A percentile compares a stretch with the other conserved stretches of the same genome.
Evolutionary conservation across 2,329 filamentous ascomycete species (phyloP).

Genomic region (Incumbomyces lentus): DNA sequence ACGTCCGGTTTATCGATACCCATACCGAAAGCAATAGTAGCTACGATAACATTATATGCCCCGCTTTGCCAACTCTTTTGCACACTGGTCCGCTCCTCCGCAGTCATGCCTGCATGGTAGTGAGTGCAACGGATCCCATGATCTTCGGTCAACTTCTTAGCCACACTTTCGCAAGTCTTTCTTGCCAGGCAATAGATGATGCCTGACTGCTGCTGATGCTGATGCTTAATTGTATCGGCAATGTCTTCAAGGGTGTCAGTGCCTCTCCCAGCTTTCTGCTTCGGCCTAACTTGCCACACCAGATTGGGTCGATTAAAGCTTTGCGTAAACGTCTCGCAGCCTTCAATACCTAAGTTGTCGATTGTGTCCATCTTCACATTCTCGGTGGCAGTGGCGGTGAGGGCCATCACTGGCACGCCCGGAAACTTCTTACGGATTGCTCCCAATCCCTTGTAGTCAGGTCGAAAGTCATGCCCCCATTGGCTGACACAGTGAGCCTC

Average conservation of each 20-base stretch:
- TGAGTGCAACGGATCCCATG: conserved; percentile 63
- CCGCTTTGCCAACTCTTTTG: conserved; percentile 78
- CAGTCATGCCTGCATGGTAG: conserved; percentile 73
- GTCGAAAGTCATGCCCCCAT: conserved; percentile 97
- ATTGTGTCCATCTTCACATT: conserved; percentile 89
- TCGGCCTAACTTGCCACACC: conserved; percentile 71
- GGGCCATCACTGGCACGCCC: conserved; percentile 78
- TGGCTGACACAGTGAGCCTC: conserved; percentile 99
- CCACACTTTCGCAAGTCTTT: conserved; percentile 70
- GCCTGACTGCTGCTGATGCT: conserved; percentile 63
- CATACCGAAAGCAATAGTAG: conserved; percentile 98
- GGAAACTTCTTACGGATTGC: conserved; percentile 61
- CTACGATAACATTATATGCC: conserved; percentile 76
- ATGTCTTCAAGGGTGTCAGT: conserved; percentile 45
- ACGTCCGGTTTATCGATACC: conserved; percentile 98
- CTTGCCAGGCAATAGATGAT: conserved; percentile 90
- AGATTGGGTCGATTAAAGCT: conserved; percentile 97
- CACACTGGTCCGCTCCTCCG: conserved; percentile 56
- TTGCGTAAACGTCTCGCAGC: conserved; percentile 71
- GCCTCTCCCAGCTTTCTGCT: conserved; percentile 44
- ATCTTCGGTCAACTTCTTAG: conserved; percentile 51
- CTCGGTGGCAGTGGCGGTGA: conserved; percentile 89
- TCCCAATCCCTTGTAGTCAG: conserved; percentile 84
- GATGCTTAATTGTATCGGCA: conserved; percentile 51
- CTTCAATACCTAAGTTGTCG: conserved; percentile 73